Percentiles rank a stretch among this genome's conserved stretches.
Conservation (phyloP, 257 asterid species). For the Thymus quinquecostatus region DNA sequence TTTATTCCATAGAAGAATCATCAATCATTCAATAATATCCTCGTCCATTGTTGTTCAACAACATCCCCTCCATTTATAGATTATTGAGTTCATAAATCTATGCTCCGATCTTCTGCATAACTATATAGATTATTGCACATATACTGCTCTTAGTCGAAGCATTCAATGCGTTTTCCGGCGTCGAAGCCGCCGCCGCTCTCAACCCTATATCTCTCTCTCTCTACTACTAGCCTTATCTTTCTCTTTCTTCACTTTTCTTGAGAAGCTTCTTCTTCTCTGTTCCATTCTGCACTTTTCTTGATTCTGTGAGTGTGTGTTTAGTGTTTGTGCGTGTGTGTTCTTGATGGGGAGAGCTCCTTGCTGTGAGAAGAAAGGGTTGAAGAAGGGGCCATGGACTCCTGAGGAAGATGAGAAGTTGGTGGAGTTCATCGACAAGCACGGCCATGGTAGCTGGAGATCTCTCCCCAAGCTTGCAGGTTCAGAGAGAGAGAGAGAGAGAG, state of each 20-base stretch:
- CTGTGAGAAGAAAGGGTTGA: slow-evolving; percentile 87
- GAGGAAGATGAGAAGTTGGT: slow-evolving; percentile 85
- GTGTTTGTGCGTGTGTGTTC: slow-evolving; percentile 12
- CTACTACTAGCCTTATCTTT: not conserved
- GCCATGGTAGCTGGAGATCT: slow-evolving; percentile 94
- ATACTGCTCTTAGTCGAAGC: slow-evolving; percentile 37
- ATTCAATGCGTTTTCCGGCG: slow-evolving; percentile 62
- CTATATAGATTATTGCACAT: slow-evolving; percentile 22
- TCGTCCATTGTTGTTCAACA: slow-evolving; percentile 38
- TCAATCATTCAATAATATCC: slow-evolving; percentile 49
- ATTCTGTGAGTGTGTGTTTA: not conserved
- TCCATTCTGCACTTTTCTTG: slow-evolving; percentile 13
- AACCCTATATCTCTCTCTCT: not conserved
- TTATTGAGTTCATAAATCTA: not conserved
- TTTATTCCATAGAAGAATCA: slow-evolving; percentile 29
- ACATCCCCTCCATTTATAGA: slow-evolving; percentile 33
- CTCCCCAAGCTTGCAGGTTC: slow-evolving; percentile 90
- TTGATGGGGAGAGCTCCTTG: slow-evolving; percentile 92
- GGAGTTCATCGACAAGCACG: slow-evolving; percentile 69
- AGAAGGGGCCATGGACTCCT: slow-evolving; percentile 89
- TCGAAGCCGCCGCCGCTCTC: slow-evolving; percentile 43
- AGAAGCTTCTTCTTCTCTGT: not conserved
- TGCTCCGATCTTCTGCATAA: slow-evolving; percentile 4
- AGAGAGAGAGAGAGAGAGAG: slow-evolving; percentile 4
- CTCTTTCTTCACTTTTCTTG: not conserved